These are phyloP conservation scores for Suillus weaverae DNA, from an alignment of 768 basidiomycete species.

Conservation along the genomic window DNA sequence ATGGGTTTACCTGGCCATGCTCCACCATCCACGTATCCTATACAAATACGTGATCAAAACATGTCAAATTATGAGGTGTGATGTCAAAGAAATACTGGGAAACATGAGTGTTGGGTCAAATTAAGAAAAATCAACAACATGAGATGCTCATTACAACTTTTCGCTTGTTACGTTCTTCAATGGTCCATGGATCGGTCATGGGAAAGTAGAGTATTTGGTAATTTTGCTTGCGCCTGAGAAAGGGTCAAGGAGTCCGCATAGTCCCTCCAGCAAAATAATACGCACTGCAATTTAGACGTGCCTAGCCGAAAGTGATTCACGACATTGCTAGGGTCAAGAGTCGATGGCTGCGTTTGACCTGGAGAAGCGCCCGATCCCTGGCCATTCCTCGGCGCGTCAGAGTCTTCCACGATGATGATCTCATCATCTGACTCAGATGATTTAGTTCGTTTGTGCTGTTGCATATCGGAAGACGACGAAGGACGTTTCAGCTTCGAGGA, in stretches of 20 bases:
- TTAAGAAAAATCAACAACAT: conserved; percentile 20
- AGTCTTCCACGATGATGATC: conserved; percentile 24
- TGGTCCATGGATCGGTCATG: conserved; percentile 59
- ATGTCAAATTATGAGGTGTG: neutral
- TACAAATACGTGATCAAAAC: neutral
- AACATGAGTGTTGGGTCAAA: neutral
- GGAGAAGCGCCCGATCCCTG: conserved; percentile 1
- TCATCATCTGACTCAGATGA: conserved; percentile 27
- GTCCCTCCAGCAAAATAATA: conserved; percentile 7
- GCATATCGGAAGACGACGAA: conserved; percentile 21
- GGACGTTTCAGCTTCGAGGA: conserved; percentile 21
- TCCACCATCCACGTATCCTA: neutral
- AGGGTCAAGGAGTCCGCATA: neutral
- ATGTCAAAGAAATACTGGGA: neutral
- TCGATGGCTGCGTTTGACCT: neutral
- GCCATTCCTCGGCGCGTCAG: conserved; percentile 10
- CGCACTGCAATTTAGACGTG: conserved; percentile 43
- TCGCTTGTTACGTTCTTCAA: conserved; percentile 46
- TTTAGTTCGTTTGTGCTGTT: conserved; percentile 30
- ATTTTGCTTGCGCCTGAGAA: conserved; percentile 40
- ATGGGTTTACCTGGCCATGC: neutral
- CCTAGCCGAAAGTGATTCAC: conserved; percentile 53
- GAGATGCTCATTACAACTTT: conserved; percentile 56
- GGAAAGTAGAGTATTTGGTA: conserved; percentile 88
- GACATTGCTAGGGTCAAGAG: conserved; percentile 33